Base-by-base conservation (phyloP, 2,329 filamentous ascomycete species). In the Chaetoscypha palmicola region DNA sequence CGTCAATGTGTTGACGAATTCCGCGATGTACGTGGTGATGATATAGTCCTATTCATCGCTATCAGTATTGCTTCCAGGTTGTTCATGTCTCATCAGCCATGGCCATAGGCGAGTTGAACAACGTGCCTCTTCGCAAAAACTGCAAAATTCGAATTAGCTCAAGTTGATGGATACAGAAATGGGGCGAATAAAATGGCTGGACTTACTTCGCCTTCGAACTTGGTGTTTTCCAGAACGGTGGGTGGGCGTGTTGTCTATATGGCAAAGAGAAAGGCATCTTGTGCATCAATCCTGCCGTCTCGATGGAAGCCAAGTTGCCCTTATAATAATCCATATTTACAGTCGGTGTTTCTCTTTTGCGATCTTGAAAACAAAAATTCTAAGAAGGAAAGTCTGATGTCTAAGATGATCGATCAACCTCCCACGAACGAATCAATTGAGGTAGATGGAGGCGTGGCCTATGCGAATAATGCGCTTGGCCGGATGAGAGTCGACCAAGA, bases 1-100 rank as follows among this genome's bases (percentile, higher is more conserved):
- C 3, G 70, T 73, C 36, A 75, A 48, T 1, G 73, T 69, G 50
- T 75, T 76, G 46, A 75, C 60, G 47, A 76, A 71, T 50, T 77
- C 73, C 23, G 68, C 73, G 37, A 76, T 62, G 52, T 75, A 76
- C 3, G 59, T 54, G 2, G 70, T 72, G 41, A 76, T 59, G 41
- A 66, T 68, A 51, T 74, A 78, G 56, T 79, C 76, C 63, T 80
- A 26, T 20, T 31, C n/a, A 22, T 24, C 24, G 10, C 33, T 33
- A 30, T 28, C 28, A 19, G 31, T 5, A 16, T 22, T 12, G 11
- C 28, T 17, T 19, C 12, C 22, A 19, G 26, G 9, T 26, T n/a
- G n/a, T 9, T 12, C 19, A 10, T 16, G 4, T 12, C 21, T 21
- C 23, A 16, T n/a, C n/a, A n/a, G n/a, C n/a, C n/a, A n/a, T n/a